Conservation (phyloP, 345 rosid genomes). For the Hibiscus mutabilis region DNA sequence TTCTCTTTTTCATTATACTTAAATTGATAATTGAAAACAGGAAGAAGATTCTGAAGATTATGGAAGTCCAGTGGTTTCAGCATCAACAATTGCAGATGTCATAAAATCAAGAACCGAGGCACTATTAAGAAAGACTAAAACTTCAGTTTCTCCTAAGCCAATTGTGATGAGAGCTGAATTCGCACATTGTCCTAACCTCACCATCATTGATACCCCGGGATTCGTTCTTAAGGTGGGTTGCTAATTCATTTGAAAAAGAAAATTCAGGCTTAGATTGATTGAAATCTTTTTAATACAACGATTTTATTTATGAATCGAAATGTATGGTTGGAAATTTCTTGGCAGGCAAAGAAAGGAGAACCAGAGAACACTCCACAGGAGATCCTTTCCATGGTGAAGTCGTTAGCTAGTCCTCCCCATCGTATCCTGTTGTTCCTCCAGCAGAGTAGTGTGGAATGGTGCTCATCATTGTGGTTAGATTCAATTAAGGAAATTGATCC, state of each 20-base stretch:
- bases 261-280: background rate
- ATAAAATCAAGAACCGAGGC: constrained; percentile 73
- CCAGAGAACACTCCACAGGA: constrained; percentile 92
- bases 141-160: constrained; percentile 88
- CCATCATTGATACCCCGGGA: constrained; percentile 95
- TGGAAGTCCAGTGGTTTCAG: constrained; percentile 64
- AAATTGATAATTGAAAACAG: constrained; percentile 25
- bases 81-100: constrained; percentile 67
- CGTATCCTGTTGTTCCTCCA: constrained; percentile 86
- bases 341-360: constrained; percentile 95
- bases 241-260: background rate
- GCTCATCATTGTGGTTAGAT: constrained; percentile 95
- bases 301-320: background rate
- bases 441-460: constrained; percentile 99
- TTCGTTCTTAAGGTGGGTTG: constrained; percentile 80
- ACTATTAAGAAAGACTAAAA: constrained; percentile 59
- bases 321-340: background rate
- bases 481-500: constrained; percentile 89
- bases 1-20: background rate
- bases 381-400: constrained; percentile 87
- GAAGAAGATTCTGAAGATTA: constrained; percentile 95
- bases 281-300: background rate
- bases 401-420: constrained; percentile 91
- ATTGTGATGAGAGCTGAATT: constrained; percentile 97
- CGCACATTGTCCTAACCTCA: constrained; percentile 94